Evolutionary conservation across 257 asterid genomes (phyloP).

Genomic region (Jacaranda copaia): DNA sequence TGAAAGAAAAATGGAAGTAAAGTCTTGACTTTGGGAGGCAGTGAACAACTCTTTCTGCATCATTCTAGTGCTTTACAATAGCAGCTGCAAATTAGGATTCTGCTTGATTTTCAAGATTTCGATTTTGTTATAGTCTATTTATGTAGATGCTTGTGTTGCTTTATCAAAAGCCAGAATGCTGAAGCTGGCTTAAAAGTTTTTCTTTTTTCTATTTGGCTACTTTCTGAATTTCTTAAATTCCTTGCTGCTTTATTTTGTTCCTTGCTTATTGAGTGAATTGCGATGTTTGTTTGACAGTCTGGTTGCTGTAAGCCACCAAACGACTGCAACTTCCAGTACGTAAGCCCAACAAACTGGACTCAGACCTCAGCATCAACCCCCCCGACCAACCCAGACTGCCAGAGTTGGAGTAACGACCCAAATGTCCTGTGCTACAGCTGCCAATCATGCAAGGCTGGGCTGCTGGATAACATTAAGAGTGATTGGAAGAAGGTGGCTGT

Average conservation of each 20-base stretch:
- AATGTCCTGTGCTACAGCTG: slow-evolving; percentile 69
- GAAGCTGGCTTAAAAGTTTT: no score
- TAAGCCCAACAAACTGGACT: slow-evolving; percentile 88
- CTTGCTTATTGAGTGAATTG: not conserved
- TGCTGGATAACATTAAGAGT: slow-evolving; percentile 82
- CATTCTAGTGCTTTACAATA: no score
- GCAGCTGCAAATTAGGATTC: no score
- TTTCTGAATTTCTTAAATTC: no score
- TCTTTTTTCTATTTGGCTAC: no score
- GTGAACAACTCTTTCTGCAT: not conserved
- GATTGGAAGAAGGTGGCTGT: slow-evolving; percentile 86
- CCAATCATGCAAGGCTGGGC: slow-evolving; percentile 88
- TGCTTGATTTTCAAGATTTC: no score
- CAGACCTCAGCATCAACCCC: not conserved
- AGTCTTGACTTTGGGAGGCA: not conserved
- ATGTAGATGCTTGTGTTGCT: no score
- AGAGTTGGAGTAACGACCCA: slow-evolving; percentile 63
- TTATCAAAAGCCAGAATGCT: no score
- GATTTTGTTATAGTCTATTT: no score
- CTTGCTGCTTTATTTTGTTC: no score
- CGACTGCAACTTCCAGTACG: slow-evolving; percentile 70
- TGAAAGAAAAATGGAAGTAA: not conserved
- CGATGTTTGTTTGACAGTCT: slow-evolving; percentile 54
- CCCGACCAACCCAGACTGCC: slow-evolving; percentile 63
- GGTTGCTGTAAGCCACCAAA: slow-evolving; percentile 96